Conservation (phyloP, 1,139 yeast genomes). For the Yamadazyma spencermartinsiae region DNA sequence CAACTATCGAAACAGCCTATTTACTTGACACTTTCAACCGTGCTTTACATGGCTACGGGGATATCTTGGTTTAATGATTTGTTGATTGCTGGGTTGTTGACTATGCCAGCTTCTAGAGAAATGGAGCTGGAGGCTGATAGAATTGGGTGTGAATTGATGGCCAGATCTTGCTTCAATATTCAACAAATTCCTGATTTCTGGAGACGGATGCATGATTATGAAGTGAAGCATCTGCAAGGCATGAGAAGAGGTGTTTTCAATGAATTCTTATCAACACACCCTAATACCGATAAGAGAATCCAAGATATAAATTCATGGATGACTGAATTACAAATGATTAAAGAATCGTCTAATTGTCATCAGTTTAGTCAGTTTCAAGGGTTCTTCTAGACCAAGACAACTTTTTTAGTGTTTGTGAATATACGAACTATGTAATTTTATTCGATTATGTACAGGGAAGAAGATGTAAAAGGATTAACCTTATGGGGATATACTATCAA, state of each 20-base stretch:
- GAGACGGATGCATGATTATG: constrained; percentile 75
- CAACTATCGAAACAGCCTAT: constrained; percentile 66
- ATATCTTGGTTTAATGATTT: constrained; percentile 48
- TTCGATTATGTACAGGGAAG: constrained; percentile 3
- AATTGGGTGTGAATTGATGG: constrained; percentile 90
- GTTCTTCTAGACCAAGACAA: constrained; percentile 2
- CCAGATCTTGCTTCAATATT: constrained; percentile 84
- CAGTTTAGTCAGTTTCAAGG: constrained; percentile 18
- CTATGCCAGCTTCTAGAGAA: constrained; percentile 83
- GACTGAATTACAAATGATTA: constrained; percentile 58
- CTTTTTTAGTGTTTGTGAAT: no score
- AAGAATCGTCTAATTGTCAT: constrained; percentile 33
- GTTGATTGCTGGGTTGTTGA: constrained; percentile 58
- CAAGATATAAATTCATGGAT: constrained; percentile 70
- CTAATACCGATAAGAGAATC: constrained; percentile 75
- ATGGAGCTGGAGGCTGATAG: constrained; percentile 97
- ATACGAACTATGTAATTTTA: background rate
- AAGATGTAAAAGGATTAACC: constrained; percentile 16
- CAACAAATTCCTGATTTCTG: constrained; percentile 72
- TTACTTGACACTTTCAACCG: constrained; percentile 51
- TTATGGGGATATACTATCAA: constrained; percentile 6
- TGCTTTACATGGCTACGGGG: constrained; percentile 41
- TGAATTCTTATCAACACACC: constrained; percentile 87
- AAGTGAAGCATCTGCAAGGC: constrained; percentile 27
- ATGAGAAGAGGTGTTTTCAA: constrained; percentile 26